Conservation (phyloP, 2,329 filamentous ascomycete species). For the Curvularia sp. region DNA sequence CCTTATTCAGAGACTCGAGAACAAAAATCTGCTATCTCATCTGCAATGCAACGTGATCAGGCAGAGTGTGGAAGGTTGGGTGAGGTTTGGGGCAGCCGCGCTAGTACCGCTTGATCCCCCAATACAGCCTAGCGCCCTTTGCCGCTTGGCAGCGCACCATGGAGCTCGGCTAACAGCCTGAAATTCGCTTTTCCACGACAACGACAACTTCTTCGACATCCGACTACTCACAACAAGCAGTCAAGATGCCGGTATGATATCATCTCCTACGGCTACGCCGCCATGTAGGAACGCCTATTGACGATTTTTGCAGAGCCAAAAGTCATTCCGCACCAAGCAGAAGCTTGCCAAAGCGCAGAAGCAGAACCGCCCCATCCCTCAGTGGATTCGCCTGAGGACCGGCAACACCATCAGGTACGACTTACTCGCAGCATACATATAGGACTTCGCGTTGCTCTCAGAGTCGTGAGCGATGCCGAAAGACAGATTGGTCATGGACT, state of each 20-base stretch:
- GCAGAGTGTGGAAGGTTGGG: neutral
- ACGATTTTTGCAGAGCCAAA: constrained; percentile 78
- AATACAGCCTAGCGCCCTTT: constrained; percentile 2
- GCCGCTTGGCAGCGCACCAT: constrained; percentile 17
- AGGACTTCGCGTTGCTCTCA: neutral
- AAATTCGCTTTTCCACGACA: constrained; percentile 23
- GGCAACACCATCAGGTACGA: constrained; percentile 99
- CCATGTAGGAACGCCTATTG: constrained; percentile 14
- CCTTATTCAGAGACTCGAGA: neutral
- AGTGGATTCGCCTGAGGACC: constrained; percentile 99
- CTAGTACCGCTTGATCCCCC: neutral
- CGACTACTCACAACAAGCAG: constrained; percentile 42
- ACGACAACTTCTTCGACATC: constrained; percentile 45
- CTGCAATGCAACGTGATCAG: neutral
- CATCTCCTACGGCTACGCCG: constrained; percentile 10
- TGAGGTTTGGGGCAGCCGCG: neutral
- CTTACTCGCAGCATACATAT: constrained; percentile 4
- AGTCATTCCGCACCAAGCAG: constrained; percentile 99
- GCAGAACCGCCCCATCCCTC: constrained; percentile 99
- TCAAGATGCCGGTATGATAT: constrained; percentile 51
- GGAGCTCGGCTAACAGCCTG: constrained; percentile 15
- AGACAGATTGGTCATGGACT: neutral
- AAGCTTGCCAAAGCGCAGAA: constrained; percentile 99
- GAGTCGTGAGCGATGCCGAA: constrained; percentile 12
- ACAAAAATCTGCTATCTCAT: neutral